phyloP scores from a whole-genome alignment of 345 rosid genomes.

The Moricandia arvensis region DNA sequence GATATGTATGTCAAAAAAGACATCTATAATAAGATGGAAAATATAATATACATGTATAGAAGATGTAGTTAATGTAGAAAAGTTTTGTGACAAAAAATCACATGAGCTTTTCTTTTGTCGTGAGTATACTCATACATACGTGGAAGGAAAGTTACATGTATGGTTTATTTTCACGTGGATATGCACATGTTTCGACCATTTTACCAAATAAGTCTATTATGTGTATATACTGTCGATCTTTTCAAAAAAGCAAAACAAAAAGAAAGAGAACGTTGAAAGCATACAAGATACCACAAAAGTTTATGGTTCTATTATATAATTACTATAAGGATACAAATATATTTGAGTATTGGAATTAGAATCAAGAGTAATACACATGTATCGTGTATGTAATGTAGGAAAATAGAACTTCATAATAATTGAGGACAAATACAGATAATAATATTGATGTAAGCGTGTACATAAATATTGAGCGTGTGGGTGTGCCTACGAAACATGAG shows the following conservation, averaged over 20 bases:
- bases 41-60: too few relatives aligned
- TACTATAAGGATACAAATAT: too few relatives aligned
- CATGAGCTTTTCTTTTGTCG: neutral
- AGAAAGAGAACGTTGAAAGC: conserved; percentile 22
- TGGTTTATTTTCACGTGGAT: neutral
- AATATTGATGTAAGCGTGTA: conserved; percentile 39
- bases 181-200: neutral
- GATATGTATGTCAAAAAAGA: too few relatives aligned
- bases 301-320: conserved; percentile 15
- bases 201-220: neutral
- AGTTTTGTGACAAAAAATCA: neutral
- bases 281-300: conserved; percentile 13
- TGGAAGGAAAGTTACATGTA: neutral
- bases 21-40: too few relatives aligned
- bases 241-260: conserved; percentile 27
- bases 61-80: too few relatives aligned
- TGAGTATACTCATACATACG: neutral
- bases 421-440: conserved; percentile 40
- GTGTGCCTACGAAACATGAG: conserved; percentile 34
- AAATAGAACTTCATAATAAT: conserved; percentile 25
- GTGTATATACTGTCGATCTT: neutral
- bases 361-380: neutral
- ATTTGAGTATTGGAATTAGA: neutral
- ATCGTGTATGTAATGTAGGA: neutral
- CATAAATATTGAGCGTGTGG: conserved; percentile 37